Base-by-base conservation (phyloP, 176 grass and related monocot species). In the Otatea glauca region DNA sequence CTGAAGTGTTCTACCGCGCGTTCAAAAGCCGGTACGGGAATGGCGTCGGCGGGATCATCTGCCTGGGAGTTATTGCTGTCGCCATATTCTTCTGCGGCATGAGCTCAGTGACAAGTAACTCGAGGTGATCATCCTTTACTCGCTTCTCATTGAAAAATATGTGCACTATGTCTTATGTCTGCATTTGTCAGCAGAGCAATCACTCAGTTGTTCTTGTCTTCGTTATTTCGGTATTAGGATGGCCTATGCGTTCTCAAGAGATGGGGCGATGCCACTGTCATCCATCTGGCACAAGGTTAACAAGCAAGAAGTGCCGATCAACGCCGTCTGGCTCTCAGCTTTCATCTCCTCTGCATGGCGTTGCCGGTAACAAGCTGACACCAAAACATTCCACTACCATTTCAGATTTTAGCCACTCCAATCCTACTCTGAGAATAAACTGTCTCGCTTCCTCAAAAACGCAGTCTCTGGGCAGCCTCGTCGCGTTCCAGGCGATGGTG, bases 401-500 rank as follows among this genome's bases (percentile, higher is more conserved):
- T 65, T 43, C 54, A 78, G 11, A 80, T 72, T 27, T 10, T 5
- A 13, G 18, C 14, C 76, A 25, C 23, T 29, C 61, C 12, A 3
- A 16, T 32, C 25, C 27, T 32, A 64, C 25, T 34, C 13, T 64
- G 25, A 15, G 6, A 15, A 32, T 15, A 29, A 32, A 11, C 11
- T 62, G 59, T 29, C 61, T 32, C 14, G 61, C 61, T 5, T 34
- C 27, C 61, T 64, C 27, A 7, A 64, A 50, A 32, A 35, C 78
- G 79, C 95, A 98, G 96, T 94, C 88, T 32, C 88, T 98, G 41
- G 91, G 91, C 23, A 98, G 96, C 74, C 67, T 94, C 25, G 96
- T 98, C 68, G 96, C 96, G 60, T 98, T 98, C 89, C 96, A 95
- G 88, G 96, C 96, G 41, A 98, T 98, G 96, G 93, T 98, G 77